Percentiles rank a stretch among this genome's conserved stretches.
These are phyloP conservation scores for Halophytophthora polymorphica DNA, from an alignment of 352 stramenopile species.

Conservation along the genomic window DNA sequence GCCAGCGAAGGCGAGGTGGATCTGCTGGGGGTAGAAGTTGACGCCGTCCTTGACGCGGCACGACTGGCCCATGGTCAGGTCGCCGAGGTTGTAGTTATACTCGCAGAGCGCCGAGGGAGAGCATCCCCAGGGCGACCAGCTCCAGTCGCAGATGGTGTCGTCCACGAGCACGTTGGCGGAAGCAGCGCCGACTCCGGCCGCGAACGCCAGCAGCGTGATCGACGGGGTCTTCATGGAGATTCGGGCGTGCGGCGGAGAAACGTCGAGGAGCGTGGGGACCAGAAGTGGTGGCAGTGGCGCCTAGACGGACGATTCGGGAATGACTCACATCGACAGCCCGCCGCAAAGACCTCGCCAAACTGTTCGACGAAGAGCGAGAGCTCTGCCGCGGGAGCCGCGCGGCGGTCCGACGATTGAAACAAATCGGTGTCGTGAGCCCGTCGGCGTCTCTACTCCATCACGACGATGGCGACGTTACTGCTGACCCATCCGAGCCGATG, in stretches of 20 bases:
- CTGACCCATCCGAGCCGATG: no score
- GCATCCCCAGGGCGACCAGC: slow-evolving; percentile 20
- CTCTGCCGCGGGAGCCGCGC: background rate
- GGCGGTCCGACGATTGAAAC: background rate
- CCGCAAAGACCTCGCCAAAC: background rate
- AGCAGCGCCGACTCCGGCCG: slow-evolving; percentile 1
- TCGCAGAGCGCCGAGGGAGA: slow-evolving; percentile 25
- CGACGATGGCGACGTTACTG: no score
- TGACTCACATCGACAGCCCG: background rate
- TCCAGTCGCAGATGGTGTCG: slow-evolving; percentile 31
- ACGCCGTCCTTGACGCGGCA: slow-evolving; percentile 36
- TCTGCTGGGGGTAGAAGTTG: slow-evolving; percentile 57
- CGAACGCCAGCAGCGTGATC: background rate
- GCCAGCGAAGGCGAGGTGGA: slow-evolving; percentile 54
- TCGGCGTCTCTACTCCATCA: no score
- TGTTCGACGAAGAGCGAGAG: background rate
- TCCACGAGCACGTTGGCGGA: slow-evolving; percentile 25
- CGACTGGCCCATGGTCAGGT: slow-evolving; percentile 37
- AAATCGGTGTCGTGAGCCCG: no score
- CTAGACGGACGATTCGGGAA: slow-evolving; percentile 6
- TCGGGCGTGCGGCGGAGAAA: background rate
- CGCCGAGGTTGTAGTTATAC: slow-evolving; percentile 37
- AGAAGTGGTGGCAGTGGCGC: background rate
- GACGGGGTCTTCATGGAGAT: slow-evolving; percentile 7
- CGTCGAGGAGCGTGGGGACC: background rate